Percentiles rank a stretch among this genome's conserved stretches.
Conservation (phyloP, 106 monocot genomes). For the Dioscorea alata region DNA sequence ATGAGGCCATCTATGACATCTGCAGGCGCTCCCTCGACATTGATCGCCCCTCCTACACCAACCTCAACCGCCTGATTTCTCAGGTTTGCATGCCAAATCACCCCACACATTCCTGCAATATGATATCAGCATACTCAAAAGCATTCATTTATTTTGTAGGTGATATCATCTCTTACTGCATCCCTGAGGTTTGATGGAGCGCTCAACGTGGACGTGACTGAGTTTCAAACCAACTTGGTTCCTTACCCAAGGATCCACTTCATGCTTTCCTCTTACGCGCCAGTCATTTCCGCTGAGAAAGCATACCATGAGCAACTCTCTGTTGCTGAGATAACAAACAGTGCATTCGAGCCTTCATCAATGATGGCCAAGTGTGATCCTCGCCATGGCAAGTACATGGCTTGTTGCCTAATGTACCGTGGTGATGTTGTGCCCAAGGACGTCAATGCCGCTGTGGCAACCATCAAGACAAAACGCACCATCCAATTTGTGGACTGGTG, state of each 20-base stretch:
- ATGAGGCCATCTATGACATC: constrained; percentile 2
- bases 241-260: constrained; percentile 11
- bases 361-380: constrained; percentile 2
- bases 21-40: constrained; percentile 16
- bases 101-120: background rate
- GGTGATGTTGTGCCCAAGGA: constrained; percentile 40
- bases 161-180: background rate
- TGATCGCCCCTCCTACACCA: constrained; percentile 43
- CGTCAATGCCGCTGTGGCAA: constrained; percentile 37
- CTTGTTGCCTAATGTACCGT: constrained; percentile 25
- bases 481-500: constrained; percentile 46
- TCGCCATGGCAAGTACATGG: constrained; percentile 6
- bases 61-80: constrained; percentile 37
- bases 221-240: constrained; percentile 5
- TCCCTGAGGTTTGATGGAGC: constrained; percentile 5
- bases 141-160: background rate
- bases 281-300: constrained; percentile 4
- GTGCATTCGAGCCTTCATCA: constrained; percentile 3
- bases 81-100: background rate
- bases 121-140: background rate
- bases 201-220: constrained; percentile 3
- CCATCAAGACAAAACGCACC: constrained; percentile 44
- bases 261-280: constrained; percentile 7
- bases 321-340: constrained; percentile 7
- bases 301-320: constrained; percentile 2